Conservation (phyloP, 1,284 basidiomycete species). For the Coniferiporia sulphurascens region DNA sequence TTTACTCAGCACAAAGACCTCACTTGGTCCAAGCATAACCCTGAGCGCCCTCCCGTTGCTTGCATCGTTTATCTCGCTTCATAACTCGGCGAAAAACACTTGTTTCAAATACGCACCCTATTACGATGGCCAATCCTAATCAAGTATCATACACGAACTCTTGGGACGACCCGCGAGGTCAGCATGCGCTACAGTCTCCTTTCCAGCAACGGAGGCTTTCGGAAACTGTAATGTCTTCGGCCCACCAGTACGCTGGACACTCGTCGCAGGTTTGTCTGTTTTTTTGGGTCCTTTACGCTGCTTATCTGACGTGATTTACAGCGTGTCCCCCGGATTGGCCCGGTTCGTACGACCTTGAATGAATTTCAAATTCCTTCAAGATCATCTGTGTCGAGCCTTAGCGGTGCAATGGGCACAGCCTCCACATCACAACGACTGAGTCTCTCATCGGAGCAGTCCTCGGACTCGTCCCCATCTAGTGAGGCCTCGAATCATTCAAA, state of each 20-base stretch:
- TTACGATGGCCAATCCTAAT: background rate
- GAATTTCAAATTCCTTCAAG: constrained; percentile 11
- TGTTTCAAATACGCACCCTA: background rate
- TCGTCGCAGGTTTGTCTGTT: constrained; percentile 5
- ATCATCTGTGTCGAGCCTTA: constrained; percentile 13
- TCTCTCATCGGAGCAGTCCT: constrained; percentile 14
- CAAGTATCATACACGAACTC: constrained; percentile 6
- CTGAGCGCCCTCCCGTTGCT: background rate
- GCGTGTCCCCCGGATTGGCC: constrained; percentile 11
- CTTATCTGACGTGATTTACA: constrained; percentile 5
- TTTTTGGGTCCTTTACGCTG: background rate
- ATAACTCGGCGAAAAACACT: background rate
- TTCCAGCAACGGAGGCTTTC: background rate
- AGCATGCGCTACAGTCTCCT: constrained; percentile 6
- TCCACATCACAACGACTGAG: constrained; percentile 11
- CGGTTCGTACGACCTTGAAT: constrained; percentile 7
- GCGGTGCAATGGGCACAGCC: constrained; percentile 16
- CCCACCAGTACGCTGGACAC: constrained; percentile 1
- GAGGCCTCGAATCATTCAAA: constrained; percentile 16
- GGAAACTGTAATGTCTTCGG: background rate
- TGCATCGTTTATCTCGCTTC: background rate
- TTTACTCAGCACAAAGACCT: background rate
- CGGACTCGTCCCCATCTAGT: constrained; percentile 18
- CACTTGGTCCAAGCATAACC: background rate
- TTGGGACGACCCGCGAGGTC: constrained; percentile 7